Conservation (phyloP, 163 green algal species). For the Scenedesmus sp. region DNA sequence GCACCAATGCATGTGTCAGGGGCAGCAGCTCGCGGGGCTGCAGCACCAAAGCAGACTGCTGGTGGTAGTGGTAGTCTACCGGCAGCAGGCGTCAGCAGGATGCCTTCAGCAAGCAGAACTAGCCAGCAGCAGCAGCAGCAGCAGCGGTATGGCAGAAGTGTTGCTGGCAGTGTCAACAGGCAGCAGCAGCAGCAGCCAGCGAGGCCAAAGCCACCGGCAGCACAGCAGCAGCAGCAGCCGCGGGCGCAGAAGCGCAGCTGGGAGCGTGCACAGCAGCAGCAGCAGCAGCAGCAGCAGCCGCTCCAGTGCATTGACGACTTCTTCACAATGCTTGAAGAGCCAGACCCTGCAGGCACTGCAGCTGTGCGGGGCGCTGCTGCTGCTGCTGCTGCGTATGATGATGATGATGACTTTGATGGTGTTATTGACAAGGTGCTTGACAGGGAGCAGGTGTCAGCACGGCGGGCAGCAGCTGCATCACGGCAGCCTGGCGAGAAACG, state of each 20-base stretch:
- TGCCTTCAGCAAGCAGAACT: neutral
- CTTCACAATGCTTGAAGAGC: neutral
- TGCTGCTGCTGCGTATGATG: neutral
- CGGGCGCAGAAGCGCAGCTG: neutral
- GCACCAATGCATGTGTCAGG: neutral
- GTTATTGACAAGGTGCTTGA: neutral
- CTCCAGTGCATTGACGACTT: too few relatives aligned
- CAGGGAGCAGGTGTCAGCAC: neutral
- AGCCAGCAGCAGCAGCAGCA: conserved; percentile 13
- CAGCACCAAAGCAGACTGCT: neutral
- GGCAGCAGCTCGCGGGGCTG: neutral
- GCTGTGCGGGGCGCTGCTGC: neutral
- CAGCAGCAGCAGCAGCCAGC: neutral
- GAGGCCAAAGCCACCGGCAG: neutral
- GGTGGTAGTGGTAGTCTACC: neutral
- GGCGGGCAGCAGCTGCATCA: neutral
- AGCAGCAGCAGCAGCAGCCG: conserved; percentile 3
- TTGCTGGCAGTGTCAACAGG: neutral
- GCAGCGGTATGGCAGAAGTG: neutral
- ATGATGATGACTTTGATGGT: neutral
- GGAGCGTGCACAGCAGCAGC: neutral
- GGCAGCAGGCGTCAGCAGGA: too few relatives aligned
- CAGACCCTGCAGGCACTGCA: neutral
- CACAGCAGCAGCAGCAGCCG: neutral
- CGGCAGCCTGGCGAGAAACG: neutral